Evolutionary conservation across 2,329 filamentous ascomycete species (phyloP).

Genomic region (Magnaporthales sp.): DNA sequence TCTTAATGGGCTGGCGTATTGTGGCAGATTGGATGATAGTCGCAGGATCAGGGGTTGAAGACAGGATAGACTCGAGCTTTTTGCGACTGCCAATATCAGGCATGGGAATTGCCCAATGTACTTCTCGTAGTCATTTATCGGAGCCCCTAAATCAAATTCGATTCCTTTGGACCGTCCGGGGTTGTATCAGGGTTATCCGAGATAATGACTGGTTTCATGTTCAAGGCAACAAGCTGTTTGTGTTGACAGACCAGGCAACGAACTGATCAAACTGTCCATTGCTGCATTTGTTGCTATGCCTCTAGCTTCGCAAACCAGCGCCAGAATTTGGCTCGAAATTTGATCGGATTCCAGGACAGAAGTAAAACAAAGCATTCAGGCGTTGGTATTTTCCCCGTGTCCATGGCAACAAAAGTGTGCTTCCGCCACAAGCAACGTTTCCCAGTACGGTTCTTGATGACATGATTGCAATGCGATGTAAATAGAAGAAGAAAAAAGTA

Average conservation of each 20-base stretch:
- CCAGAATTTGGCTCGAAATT: neutral
- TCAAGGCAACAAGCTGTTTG: neutral
- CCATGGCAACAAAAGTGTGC: neutral
- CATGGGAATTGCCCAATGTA: neutral
- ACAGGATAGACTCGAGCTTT: neutral
- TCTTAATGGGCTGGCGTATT: constrained; percentile 3
- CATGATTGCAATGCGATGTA: constrained; percentile 1
- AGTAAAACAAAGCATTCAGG: neutral
- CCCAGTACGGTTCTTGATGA: neutral
- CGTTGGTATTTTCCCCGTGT: neutral
- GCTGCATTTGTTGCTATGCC: too few species aligned
- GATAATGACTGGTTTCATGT: neutral
- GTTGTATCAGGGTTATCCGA: neutral
- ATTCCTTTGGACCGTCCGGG: neutral
- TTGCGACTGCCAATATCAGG: neutral
- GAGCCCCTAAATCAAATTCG: neutral
- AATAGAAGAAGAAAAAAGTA: neutral
- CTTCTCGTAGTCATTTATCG: neutral
- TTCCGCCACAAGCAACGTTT: neutral
- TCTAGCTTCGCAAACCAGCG: neutral
- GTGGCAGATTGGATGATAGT: neutral
- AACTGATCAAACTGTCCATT: too few species aligned
- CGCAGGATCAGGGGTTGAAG: neutral
- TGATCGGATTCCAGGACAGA: neutral
- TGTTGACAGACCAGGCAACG: neutral